Conservation (phyloP, 2,329 filamentous ascomycete species). For the Cordyceps fumosorosea region DNA sequence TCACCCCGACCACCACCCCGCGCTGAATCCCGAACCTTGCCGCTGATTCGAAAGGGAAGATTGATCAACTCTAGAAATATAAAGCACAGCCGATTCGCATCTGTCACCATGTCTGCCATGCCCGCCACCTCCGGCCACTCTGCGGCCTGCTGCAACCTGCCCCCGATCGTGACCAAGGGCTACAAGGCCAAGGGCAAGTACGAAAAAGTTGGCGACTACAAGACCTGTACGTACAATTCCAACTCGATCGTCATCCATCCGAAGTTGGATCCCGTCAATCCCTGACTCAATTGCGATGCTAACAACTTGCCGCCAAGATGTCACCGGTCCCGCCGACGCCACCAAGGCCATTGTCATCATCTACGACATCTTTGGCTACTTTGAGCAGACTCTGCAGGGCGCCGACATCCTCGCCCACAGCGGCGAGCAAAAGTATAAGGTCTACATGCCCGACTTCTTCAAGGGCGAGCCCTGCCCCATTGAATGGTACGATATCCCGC, state of each 20-base stretch:
- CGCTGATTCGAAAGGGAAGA: not conserved
- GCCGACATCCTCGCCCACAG: conserved; percentile 57
- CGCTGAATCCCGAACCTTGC: not conserved
- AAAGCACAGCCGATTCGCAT: not conserved
- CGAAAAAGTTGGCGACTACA: conserved; percentile 48
- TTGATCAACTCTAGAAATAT: not conserved
- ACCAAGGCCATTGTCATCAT: conserved; percentile 45
- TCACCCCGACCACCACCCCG: not conserved
- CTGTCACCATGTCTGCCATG: conserved; percentile 39
- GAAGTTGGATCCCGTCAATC: not conserved
- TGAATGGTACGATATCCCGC: conserved; percentile 33
- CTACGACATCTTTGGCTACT: conserved; percentile 62
- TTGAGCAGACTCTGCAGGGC: conserved; percentile 62
- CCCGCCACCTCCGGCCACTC: conserved; percentile 47
- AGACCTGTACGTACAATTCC: conserved; percentile 36
- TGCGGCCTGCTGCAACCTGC: conserved; percentile 51
- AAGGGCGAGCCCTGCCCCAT: conserved; percentile 60
- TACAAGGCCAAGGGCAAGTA: conserved; percentile 52
- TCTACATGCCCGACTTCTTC: conserved; percentile 92
- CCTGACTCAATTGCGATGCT: not conserved
- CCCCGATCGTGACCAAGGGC: conserved; percentile 48
- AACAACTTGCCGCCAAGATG: conserved; percentile 29
- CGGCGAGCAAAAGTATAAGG: conserved; percentile 62
- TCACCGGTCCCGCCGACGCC: conserved; percentile 40
- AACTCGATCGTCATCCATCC: not conserved